Evolutionary conservation across 2,329 filamentous ascomycete species (phyloP), one percentile per base, ranked within the genome.

Genomic region (Epichloe gansuensis): DNA sequence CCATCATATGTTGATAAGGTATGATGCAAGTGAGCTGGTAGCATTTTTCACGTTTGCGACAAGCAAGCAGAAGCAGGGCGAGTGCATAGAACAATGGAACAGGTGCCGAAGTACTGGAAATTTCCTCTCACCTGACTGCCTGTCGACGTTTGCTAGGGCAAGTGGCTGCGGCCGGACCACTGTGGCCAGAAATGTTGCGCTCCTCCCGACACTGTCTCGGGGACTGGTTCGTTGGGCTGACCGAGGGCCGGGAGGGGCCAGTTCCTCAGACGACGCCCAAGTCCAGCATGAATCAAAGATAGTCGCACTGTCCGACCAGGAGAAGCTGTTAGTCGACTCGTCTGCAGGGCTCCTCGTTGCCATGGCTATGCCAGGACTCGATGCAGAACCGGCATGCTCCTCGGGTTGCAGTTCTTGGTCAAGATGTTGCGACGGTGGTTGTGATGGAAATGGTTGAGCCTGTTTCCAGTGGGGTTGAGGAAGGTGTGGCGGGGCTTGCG

Each of bases 231-330:
- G 36, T 23, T 42, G 42, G 21, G 8, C 34, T 17, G 51, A 50
- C 5, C 17, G 17, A 21, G 17, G 17, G 17, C 17, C 17, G 17
- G 36, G 23, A 31, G 15, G 42, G n/a, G 34, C 8, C 5, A 17
- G 17, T 11, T 44, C 41, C 13, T 38, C 39, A 11, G 52, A 41
- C 11, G 52, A 46, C 15, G 54, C 45, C 54, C 54, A 54, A 27
- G 25, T 40, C 57, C 53, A 56, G 23, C 51, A 25, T 25, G 45
- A 17, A 35, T 56, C 52, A 31, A 51, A 36, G 4, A 50, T 21
- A 36, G 45, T 12, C 11, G 49, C 31, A 9, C 12, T 21, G 4
- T 15, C 36, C 3, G 35, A 23, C 41, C 25, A 47, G 35, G 45
- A 38, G 23, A 21, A n/a, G 35, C 13, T 50, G 11, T 25, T n/a